Evolutionary conservation across 345 rosid species (phyloP).

Genomic region (Populus davidiana): DNA sequence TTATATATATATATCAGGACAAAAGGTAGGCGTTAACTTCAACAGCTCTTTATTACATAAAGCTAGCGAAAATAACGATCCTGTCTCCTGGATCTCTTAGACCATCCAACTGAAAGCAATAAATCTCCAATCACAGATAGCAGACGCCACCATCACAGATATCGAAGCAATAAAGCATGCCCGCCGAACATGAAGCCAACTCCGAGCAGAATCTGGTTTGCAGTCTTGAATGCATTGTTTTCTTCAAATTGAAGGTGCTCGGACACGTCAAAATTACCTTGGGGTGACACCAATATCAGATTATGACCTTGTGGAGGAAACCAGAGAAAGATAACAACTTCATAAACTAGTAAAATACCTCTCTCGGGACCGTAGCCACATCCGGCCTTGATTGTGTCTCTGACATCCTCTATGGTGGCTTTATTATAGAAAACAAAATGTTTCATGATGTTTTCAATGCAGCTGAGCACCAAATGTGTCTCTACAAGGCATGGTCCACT

Average conservation of each 20-base stretch:
- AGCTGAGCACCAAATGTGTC: conserved; percentile 65
- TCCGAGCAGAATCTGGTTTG: conserved; percentile 27
- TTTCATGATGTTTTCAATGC: conserved; percentile 53
- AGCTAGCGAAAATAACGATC: not conserved
- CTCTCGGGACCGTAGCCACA: conserved; percentile 57
- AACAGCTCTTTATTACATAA: no score
- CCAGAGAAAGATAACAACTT: not conserved
- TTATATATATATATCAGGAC: not conserved
- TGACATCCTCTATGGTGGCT: conserved; percentile 57
- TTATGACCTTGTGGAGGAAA: not conserved
- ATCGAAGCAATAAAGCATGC: conserved; percentile 25
- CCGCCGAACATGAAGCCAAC: conserved; percentile 36
- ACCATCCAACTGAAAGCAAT: not conserved
- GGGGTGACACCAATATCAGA: conserved; percentile 1
- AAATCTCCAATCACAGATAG: not conserved
- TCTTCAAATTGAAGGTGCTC: conserved; percentile 57
- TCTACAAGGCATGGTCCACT: conserved; percentile 71
- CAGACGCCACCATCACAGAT: not conserved
- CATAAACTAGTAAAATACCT: conserved; percentile 5
- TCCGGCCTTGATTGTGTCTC: conserved; percentile 62
- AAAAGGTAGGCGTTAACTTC: not conserved
- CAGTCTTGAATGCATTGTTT: conserved; percentile 29
- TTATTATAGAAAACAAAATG: conserved; percentile 64
- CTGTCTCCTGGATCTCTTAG: not conserved
- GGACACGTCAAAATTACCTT: conserved; percentile 66